These are phyloP conservation scores for Arxiozyma telluris DNA, from an alignment of 1,139 yeast species.

Conservation along the genomic window DNA sequence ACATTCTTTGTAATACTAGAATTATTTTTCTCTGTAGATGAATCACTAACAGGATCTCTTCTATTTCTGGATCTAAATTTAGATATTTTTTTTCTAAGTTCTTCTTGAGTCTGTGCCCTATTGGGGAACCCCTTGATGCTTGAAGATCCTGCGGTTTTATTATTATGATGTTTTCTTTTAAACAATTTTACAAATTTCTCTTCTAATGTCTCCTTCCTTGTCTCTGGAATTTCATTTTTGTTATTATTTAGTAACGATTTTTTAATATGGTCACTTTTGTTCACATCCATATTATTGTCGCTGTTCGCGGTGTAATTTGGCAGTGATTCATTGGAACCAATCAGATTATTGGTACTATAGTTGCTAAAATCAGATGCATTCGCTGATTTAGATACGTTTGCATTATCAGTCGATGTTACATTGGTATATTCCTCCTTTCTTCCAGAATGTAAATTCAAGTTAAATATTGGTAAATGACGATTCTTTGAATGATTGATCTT, in stretches of 20 bases:
- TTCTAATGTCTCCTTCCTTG: constrained; percentile 12
- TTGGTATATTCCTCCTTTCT: not conserved
- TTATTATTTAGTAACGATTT: not conserved
- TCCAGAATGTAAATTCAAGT: not conserved
- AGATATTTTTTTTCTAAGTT: constrained; percentile 12
- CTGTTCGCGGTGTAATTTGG: not conserved
- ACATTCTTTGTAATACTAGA: not conserved
- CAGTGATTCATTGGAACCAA: not conserved
- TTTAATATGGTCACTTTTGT: not conserved
- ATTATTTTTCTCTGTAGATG: not conserved
- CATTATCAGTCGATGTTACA: not conserved
- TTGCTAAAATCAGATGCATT: not conserved
- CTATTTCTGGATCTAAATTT: constrained; percentile 8
- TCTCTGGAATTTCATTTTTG: not conserved
- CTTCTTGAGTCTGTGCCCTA: constrained; percentile 8
- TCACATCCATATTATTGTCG: too few relatives aligned
- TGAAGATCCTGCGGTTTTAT: not conserved
- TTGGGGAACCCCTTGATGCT: not conserved
- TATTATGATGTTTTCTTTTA: constrained; percentile 12
- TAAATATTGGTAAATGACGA: constrained; percentile 18
- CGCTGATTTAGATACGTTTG: not conserved
- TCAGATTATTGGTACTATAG: too few relatives aligned
- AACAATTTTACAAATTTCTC: constrained; percentile 23
- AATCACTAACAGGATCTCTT: not conserved
- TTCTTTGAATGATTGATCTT: constrained; percentile 22